Percentiles rank a stretch among this genome's conserved stretches.
phyloP scores from a whole-genome alignment of 305 asterid genomes.

The Vinca major region DNA sequence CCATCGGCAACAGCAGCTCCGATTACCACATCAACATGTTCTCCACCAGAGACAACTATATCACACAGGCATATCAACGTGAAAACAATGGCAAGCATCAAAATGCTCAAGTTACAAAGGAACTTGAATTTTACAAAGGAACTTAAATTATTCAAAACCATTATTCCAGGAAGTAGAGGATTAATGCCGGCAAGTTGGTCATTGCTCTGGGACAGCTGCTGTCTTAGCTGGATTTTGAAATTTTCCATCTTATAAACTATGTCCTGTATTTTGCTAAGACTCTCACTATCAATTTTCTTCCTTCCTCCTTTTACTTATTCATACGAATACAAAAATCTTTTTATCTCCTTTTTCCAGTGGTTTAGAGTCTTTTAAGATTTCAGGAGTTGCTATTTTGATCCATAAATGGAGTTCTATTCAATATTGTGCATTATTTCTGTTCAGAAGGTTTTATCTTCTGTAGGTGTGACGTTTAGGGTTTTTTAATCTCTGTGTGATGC shows the following conservation, averaged over 20 bases:
- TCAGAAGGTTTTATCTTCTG: no score
- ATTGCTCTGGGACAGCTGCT: neutral
- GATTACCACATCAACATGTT: constrained; percentile 87
- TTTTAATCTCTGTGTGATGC: no score
- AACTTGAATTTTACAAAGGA: neutral
- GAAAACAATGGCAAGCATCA: constrained; percentile 14
- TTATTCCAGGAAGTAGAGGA: constrained; percentile 1
- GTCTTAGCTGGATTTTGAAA: neutral
- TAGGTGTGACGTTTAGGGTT: no score
- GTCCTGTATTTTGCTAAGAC: neutral
- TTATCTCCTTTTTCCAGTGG: neutral
- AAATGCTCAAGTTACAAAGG: neutral
- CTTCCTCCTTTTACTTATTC: neutral
- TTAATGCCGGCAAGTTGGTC: neutral
- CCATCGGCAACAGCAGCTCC: constrained; percentile 99
- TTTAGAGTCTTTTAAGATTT: neutral
- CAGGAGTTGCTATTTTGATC: no score
- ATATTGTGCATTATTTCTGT: no score
- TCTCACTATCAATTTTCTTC: neutral
- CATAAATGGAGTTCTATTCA: no score
- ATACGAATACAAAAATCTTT: neutral
- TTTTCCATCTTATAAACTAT: neutral
- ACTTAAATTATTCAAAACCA: neutral
- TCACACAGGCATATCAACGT: constrained; percentile 24
- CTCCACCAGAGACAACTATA: constrained; percentile 96